Base-by-base conservation (phyloP, 73 alveolate genomes). In the Blepharisma japonicum region DNA sequence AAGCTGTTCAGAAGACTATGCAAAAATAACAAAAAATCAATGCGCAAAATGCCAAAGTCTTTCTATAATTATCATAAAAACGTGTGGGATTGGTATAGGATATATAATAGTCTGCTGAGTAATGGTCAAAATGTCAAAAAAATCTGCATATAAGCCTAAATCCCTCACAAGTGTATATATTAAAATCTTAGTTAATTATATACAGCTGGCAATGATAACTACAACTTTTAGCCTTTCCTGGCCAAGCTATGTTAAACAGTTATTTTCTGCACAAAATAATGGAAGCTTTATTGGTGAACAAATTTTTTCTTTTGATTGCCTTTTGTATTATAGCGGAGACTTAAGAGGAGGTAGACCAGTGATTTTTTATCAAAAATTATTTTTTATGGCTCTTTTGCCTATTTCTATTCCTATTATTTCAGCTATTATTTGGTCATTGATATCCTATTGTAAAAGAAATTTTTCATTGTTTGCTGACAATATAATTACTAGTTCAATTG, bases 271-370 rank as follows among this genome's bases (percentile, higher is more conserved):
- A 6, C 78, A 82, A 9, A 8, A 83, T 20, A 82, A 82, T 45
- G 85, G 83, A 11, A 56, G 83, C 5, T 56, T 70, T 11, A 83
- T 86, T n/a, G 45, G 80, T 23, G 89, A 85, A 20, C 67, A 78
- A 47, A 25, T 89, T 21, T 83, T 89, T 9, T 85, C 92, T n/a
- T 72, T 86, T 55, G 95, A 89, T 56, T 89, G 95, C 68, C 27
- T 66, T 14, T 55, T 81, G 77, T 6, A 78, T 39, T 23, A 39
- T 71, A 68, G 83, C 83, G 61, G 42, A n/a, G 48, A 32, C 42
- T 32, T 32, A 32, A 32, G 54, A 1, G 86, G 85, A 46, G 74
- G 23, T 4, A 20, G 5, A 25, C 45, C 86, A 7, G 71, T 87
- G 68, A 54, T 71, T n/a, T 48, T 55, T n/a, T 87, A 71, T 48